Percentiles rank a stretch among this genome's conserved stretches.
Conservation (phyloP, 306 rosid species). For the Rubus idaeus region DNA sequence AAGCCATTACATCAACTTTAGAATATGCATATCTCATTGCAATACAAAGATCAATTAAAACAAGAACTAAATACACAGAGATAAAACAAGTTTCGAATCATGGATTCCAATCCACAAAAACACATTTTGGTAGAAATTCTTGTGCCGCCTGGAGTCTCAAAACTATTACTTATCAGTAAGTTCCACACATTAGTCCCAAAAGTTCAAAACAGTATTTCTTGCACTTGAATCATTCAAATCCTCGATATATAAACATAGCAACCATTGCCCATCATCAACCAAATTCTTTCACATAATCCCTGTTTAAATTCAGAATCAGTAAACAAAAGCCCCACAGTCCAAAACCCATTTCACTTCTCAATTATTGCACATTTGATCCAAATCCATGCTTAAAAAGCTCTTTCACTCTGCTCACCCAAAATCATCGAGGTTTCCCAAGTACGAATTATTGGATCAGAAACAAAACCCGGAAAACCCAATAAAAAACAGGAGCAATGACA, state of each 20-base stretch:
- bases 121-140: background rate
- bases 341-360: too few relatives aligned
- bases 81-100: too few relatives aligned
- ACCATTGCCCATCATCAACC: background rate
- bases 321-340: background rate
- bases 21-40: background rate
- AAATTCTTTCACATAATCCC: too few relatives aligned
- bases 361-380: background rate
- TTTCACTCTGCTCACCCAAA: too few relatives aligned
- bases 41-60: background rate
- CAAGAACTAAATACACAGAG: background rate
- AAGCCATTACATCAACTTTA: background rate
- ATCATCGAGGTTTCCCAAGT: background rate
- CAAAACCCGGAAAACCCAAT: constrained; percentile 3
- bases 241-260: background rate
- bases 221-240: background rate
- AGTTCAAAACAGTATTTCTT: background rate
- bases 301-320: background rate
- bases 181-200: too few relatives aligned
- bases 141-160: background rate
- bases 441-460: background rate
- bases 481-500: background rate
- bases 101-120: too few relatives aligned
- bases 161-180: too few relatives aligned
- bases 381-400: too few relatives aligned